These are phyloP conservation scores for Daphne laureola DNA, from an alignment of 441 rosid genomes.

Conservation along the genomic window DNA sequence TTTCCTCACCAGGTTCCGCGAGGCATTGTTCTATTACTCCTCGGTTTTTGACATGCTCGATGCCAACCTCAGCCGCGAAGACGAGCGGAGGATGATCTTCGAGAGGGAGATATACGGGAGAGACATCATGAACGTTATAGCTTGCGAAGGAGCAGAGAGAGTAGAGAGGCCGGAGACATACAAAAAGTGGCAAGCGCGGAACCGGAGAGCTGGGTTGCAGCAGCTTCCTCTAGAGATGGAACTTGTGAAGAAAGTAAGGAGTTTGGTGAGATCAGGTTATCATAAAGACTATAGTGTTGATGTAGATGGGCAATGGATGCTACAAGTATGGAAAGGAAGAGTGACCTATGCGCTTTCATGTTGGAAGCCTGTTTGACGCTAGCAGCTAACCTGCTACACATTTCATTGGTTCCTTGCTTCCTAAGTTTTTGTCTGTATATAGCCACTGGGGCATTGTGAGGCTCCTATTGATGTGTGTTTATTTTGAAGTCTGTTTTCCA, in stretches of 20 bases:
- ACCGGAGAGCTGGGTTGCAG: conserved; percentile 43
- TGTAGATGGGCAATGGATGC: conserved; percentile 63
- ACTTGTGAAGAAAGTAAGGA: conserved; percentile 30
- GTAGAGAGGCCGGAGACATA: conserved; percentile 15
- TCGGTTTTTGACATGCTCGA: conserved; percentile 74
- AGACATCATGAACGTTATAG: conserved; percentile 72
- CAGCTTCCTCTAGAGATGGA: conserved; percentile 34
- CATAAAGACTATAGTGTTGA: conserved; percentile 46
- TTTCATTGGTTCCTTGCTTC: too few species aligned
- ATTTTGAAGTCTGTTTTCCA: too few species aligned
- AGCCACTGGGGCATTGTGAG: too few species aligned
- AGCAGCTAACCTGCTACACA: not conserved
- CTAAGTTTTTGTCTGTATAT: too few species aligned
- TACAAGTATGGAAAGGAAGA: conserved; percentile 80
- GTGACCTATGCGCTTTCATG: conserved; percentile 39
- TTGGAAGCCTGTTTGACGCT: conserved; percentile 48
- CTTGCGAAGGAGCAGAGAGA: conserved; percentile 76
- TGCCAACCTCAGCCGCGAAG: conserved; percentile 39
- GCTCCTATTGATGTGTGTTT: too few species aligned
- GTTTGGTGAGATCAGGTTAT: conserved; percentile 31
- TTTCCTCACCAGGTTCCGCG: conserved; percentile 70
- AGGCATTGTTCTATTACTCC: conserved; percentile 80
- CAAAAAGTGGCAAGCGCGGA: conserved; percentile 80
- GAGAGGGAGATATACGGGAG: conserved; percentile 55
- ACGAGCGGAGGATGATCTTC: conserved; percentile 42